Percentiles rank a stretch among this genome's conserved stretches.
Conservation (phyloP, 352 stramenopile species). For the Phytophthora litchii region DNA sequence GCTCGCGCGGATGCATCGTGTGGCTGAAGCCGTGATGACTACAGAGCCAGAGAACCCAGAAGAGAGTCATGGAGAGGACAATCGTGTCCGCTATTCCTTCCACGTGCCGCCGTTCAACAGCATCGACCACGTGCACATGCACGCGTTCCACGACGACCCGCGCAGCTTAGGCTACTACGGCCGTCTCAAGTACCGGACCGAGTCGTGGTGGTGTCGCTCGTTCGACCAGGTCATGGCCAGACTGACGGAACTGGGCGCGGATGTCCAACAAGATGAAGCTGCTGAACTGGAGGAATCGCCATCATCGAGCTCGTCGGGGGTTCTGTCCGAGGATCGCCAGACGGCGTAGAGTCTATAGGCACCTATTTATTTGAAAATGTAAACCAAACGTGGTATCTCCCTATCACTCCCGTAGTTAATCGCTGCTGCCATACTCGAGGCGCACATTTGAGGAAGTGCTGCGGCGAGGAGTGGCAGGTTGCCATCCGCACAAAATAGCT, state of each 20-base stretch:
- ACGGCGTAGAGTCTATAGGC: slow-evolving; percentile 19
- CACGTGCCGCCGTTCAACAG: slow-evolving; percentile 81
- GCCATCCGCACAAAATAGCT: slow-evolving; percentile 75
- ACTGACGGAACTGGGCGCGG: slow-evolving; percentile 28
- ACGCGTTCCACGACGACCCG: slow-evolving; percentile 64
- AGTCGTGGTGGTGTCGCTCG: slow-evolving; percentile 86
- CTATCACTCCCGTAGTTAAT: slow-evolving; percentile 14
- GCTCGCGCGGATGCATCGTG: slow-evolving; percentile 64
- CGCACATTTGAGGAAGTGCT: slow-evolving; percentile 55
- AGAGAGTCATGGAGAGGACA: not conserved
- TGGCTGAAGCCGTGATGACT: slow-evolving; percentile 57
- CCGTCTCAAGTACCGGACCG: slow-evolving; percentile 79
- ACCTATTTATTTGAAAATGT: slow-evolving; percentile 39
- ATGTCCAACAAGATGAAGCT: slow-evolving; percentile 14
- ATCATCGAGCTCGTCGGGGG: slow-evolving; percentile 19
- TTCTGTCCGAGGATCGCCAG: slow-evolving; percentile 15
- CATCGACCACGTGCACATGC: slow-evolving; percentile 91
- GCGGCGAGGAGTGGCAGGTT: slow-evolving; percentile 66
- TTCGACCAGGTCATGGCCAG: slow-evolving; percentile 69
- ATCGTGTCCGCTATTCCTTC: slow-evolving; percentile 59
- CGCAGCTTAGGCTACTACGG: slow-evolving; percentile 56
- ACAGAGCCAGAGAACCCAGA: slow-evolving; percentile 3
- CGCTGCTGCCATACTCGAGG: slow-evolving; percentile 44
- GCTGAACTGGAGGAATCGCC: slow-evolving; percentile 17
- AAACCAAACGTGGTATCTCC: slow-evolving; percentile 16